phyloP scores from a whole-genome alignment of 208 protist species.

The Trypanosoma mega region DNA sequence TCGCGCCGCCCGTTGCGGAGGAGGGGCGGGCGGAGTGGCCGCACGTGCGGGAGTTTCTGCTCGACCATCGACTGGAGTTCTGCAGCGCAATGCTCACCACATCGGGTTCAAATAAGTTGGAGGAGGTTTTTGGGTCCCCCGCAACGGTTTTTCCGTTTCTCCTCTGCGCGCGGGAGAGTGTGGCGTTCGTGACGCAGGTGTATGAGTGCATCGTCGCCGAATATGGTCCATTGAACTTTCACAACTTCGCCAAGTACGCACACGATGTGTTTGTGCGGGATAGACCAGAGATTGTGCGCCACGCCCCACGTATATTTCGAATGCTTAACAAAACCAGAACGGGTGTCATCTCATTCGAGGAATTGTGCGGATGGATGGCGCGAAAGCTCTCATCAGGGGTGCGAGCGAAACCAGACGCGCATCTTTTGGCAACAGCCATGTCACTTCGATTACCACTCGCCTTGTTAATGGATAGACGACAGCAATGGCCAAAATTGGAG shows the following conservation, averaged over 20 bases:
- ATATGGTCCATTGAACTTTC: slow-evolving; percentile 62
- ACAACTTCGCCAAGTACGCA: slow-evolving; percentile 60
- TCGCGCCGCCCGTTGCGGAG: no score
- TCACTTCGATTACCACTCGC: slow-evolving; percentile 73
- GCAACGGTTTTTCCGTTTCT: slow-evolving; percentile 87
- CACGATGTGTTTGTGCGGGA: slow-evolving; percentile 67
- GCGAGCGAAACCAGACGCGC: slow-evolving; percentile 60
- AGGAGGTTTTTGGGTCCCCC: slow-evolving; percentile 84
- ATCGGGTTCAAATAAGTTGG: slow-evolving; percentile 68
- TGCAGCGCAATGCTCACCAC: slow-evolving; percentile 70
- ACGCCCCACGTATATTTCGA: slow-evolving; percentile 79
- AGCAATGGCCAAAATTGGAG: slow-evolving; percentile 49
- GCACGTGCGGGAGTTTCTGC: slow-evolving; percentile 69
- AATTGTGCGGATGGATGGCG: slow-evolving; percentile 84
- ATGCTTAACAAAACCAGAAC: slow-evolving; percentile 71
- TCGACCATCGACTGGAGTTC: slow-evolving; percentile 68
- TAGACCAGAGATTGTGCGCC: slow-evolving; percentile 58
- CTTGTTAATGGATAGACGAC: slow-evolving; percentile 52
- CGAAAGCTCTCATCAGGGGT: slow-evolving; percentile 76
- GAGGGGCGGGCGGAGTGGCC: slow-evolving; percentile 71
- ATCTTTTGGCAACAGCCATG: slow-evolving; percentile 68
- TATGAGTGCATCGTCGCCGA: slow-evolving; percentile 50
- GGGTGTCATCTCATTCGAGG: slow-evolving; percentile 81
- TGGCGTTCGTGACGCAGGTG: slow-evolving; percentile 59
- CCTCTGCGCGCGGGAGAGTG: slow-evolving; percentile 67